phyloP scores from a whole-genome alignment of 306 rosid species.

The Quercus glauca region DNA sequence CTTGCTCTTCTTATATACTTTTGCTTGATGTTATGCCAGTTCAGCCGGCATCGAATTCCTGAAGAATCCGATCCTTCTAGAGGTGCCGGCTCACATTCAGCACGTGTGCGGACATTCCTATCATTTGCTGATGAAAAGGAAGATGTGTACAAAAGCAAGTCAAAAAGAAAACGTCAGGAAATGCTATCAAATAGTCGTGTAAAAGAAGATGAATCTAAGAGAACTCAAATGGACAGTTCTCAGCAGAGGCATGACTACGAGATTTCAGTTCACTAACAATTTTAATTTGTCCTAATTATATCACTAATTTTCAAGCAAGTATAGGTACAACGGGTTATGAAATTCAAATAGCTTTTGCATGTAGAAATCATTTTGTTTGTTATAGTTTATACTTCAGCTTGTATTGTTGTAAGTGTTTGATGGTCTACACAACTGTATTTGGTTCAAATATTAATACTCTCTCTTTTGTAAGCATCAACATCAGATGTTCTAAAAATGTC shows the following conservation, averaged over 20 bases:
- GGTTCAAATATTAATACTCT: too few species aligned
- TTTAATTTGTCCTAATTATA: too few species aligned
- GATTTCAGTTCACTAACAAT: too few species aligned
- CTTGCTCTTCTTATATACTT: slow-evolving; percentile 25
- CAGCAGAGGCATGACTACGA: neutral
- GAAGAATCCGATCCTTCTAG: slow-evolving; percentile 6
- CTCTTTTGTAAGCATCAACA: too few species aligned
- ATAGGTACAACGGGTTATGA: too few species aligned
- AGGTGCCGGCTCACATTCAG: slow-evolving; percentile 9
- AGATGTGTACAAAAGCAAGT: slow-evolving; percentile 11
- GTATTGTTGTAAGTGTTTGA: too few species aligned
- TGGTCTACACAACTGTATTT: too few species aligned
- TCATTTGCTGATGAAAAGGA: slow-evolving; percentile 30
- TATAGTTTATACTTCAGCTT: too few species aligned
- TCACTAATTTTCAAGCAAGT: too few species aligned
- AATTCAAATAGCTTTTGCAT: too few species aligned
- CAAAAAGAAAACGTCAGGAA: slow-evolving; percentile 40
- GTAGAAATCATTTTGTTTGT: too few species aligned
- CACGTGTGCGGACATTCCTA: slow-evolving; percentile 16
- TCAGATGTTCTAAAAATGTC: too few species aligned
- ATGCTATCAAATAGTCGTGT: neutral
- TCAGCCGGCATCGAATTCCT: slow-evolving; percentile 12
- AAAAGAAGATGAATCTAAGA: slow-evolving; percentile 15
- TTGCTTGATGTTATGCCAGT: slow-evolving; percentile 17
- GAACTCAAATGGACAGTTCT: slow-evolving; percentile 8